Conservation (phyloP, 192 early-diverging fungal species). For the Dissophora ornata region DNA sequence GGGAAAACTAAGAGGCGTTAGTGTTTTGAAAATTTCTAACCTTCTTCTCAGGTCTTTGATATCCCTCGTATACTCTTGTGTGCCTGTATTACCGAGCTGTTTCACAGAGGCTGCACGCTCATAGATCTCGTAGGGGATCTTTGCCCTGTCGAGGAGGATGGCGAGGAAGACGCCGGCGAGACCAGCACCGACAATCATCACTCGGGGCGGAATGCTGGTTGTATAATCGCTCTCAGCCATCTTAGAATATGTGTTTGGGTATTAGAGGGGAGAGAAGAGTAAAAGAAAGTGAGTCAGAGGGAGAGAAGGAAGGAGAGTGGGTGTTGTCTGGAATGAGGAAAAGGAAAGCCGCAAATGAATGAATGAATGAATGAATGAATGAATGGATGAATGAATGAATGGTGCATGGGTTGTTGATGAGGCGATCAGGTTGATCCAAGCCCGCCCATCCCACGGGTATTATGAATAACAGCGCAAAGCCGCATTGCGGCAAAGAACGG, state of each 20-base stretch:
- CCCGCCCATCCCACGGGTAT: too few species aligned
- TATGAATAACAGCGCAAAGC: too few species aligned
- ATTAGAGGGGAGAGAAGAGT: neutral
- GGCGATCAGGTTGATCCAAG: too few species aligned
- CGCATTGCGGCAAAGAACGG: too few species aligned
- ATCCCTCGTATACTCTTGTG: neutral
- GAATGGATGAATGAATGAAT: too few species aligned
- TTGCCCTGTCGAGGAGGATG: conserved; percentile 28
- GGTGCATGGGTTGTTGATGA: too few species aligned
- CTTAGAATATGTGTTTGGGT: neutral
- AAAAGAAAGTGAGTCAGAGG: neutral
- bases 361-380: too few species aligned
- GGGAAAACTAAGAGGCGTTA: neutral
- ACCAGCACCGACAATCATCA: conserved; percentile 26
- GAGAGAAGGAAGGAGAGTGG: too few species aligned
- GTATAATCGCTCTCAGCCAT: conserved; percentile 1
- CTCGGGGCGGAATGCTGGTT: conserved; percentile 5
- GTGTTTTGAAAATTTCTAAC: too few species aligned
- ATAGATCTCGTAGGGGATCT: conserved; percentile 27
- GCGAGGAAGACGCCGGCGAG: conserved; percentile 21
- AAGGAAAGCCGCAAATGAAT: too few species aligned
- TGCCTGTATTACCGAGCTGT: conserved; percentile 9
- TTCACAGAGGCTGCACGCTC: conserved; percentile 20
- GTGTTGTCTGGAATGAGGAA: too few species aligned
- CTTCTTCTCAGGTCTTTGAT: too few species aligned